Percentiles rank a stretch among this genome's conserved stretches.
phyloP scores from a whole-genome alignment of 2,329 filamentous ascomycete genomes.

The Epichloe typhina region DNA sequence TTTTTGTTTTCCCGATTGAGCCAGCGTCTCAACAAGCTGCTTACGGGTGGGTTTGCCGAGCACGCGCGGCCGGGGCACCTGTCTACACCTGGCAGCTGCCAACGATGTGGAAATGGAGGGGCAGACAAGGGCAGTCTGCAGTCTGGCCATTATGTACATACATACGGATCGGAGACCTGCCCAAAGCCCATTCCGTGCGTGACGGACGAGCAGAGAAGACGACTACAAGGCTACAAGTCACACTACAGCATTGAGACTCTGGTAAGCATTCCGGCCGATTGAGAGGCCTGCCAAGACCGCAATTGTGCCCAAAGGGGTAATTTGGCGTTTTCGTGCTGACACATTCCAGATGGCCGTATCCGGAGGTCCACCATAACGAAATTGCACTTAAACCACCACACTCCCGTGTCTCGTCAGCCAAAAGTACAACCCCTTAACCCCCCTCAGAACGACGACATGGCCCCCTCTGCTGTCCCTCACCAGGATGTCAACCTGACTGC shows the following conservation, averaged over 20 bases:
- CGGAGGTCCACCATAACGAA: neutral
- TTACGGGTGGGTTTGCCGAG: constrained; percentile 2
- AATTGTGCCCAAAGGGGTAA: neutral
- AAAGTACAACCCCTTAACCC: too few species aligned
- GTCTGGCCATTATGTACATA: too few species aligned
- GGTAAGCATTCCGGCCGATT: neutral
- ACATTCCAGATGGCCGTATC: neutral
- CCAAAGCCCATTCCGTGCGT: too few species aligned
- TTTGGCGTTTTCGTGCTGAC: neutral
- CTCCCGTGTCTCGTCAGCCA: neutral
- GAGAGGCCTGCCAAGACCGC: neutral
- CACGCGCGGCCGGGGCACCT: neutral
- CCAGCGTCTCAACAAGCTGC: neutral
- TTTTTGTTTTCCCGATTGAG: neutral
- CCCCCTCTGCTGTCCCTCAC: constrained; percentile 31
- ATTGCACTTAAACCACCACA: neutral
- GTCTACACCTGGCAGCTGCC: neutral
- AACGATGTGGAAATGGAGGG: neutral
- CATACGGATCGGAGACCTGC: neutral
- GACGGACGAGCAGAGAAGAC: neutral
- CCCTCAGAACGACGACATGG: constrained; percentile 22
- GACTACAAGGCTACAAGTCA: neutral
- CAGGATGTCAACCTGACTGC: constrained; percentile 39
- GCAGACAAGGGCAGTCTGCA: neutral
- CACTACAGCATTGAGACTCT: neutral